Conservation (phyloP, 192 early-diverging fungal genomes). For the Backusella macrospora region DNA sequence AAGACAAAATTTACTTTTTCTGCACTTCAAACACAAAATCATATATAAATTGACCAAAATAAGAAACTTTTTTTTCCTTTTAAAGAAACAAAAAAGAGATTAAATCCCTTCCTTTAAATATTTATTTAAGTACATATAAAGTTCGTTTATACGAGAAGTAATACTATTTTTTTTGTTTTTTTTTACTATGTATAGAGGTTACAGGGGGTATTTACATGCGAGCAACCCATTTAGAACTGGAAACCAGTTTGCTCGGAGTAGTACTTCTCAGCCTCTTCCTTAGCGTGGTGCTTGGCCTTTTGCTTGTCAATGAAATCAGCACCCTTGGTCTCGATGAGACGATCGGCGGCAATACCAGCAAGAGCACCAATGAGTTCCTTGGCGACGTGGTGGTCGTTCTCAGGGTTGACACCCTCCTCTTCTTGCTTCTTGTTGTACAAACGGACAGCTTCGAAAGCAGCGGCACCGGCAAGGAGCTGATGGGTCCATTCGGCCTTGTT, state of each 20-base stretch:
- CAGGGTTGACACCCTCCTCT: neutral
- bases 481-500: constrained; percentile 41
- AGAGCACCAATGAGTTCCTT: constrained; percentile 51
- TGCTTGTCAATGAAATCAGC: constrained; percentile 43
- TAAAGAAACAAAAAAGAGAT: constrained; percentile 16
- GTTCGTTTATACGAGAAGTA: neutral
- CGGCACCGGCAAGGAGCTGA: constrained; percentile 52
- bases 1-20: neutral
- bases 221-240: constrained; percentile 18
- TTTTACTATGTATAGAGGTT: constrained; percentile 10
- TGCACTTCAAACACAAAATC: neutral
- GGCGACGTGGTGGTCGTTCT: constrained; percentile 36
- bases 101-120: constrained; percentile 1
- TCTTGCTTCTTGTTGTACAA: constrained; percentile 31
- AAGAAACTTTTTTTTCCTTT: neutral
- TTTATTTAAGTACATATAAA: constrained; percentile 18
- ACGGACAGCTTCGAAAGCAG: constrained; percentile 57
- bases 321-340: constrained; percentile 47
- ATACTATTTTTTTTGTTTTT: constrained; percentile 1
- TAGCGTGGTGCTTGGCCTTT: constrained; percentile 43
- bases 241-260: constrained; percentile 28
- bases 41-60: constrained; percentile 5
- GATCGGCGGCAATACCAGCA: constrained; percentile 46
- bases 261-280: constrained; percentile 39
- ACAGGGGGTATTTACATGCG: constrained; percentile 14